A percentile compares a stretch with the other conserved stretches of the same genome.
phyloP scores from a whole-genome alignment of 1,139 yeast species.

The Diutina siamensis region DNA sequence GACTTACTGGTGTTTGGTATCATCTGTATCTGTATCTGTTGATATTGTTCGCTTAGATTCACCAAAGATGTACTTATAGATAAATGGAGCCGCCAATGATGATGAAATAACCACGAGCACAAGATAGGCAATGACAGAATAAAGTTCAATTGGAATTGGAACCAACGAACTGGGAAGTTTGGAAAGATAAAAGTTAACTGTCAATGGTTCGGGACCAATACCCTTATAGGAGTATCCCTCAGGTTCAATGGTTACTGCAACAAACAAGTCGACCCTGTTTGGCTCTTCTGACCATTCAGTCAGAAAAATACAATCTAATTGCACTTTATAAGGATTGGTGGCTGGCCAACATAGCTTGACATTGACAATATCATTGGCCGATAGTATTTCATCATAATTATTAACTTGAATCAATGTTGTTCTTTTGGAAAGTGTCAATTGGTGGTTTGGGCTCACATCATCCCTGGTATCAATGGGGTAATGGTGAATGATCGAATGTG shows the following conservation, averaged over 20 bases:
- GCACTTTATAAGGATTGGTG: neutral
- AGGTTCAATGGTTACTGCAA: neutral
- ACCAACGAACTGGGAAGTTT: neutral
- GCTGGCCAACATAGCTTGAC: neutral
- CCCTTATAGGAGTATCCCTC: neutral
- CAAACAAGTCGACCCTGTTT: neutral
- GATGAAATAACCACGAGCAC: neutral
- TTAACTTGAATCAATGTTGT: constrained; percentile 1
- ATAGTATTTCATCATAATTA: neutral
- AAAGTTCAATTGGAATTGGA: constrained; percentile 1
- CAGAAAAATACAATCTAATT: neutral
- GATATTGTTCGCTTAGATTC: no score
- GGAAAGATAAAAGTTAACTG: neutral
- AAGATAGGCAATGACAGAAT: neutral
- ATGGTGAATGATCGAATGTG: constrained; percentile 2
- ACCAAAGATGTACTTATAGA: neutral
- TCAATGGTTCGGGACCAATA: neutral
- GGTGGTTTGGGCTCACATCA: neutral
- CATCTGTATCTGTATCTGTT: no score
- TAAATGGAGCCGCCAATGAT: neutral
- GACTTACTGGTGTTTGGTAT: no score
- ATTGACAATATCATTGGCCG: neutral
- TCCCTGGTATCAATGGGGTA: neutral
- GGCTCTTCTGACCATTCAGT: neutral
- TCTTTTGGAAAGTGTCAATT: neutral